These are phyloP conservation scores for Candida tammaniensis DNA, from an alignment of 805 yeast genomes.

Conservation along the genomic window DNA sequence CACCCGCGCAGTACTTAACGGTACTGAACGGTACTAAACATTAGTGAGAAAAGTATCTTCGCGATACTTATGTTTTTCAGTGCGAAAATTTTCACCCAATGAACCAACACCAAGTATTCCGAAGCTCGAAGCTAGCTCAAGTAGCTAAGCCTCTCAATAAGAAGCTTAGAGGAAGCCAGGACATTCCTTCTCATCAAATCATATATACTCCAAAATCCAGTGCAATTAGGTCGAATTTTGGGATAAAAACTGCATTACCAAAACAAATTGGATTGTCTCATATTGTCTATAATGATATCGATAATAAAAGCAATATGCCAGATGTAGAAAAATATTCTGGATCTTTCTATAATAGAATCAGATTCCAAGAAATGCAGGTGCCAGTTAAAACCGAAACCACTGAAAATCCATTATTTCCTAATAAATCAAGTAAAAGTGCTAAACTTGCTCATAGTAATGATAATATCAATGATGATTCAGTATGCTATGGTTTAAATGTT, in stretches of 20 bases:
- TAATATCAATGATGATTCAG: conserved; percentile 19
- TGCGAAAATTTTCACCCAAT: conserved; percentile 10
- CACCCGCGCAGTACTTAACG: too few species aligned
- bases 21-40: too few species aligned
- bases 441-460: conserved; percentile 13
- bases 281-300: conserved; percentile 63
- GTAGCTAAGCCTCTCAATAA: conserved; percentile 41
- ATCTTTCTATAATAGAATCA: conserved; percentile 54
- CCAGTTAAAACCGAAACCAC: conserved; percentile 36
- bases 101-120: conserved; percentile 33
- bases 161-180: conserved; percentile 25
- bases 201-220: conserved; percentile 67
- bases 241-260: conserved; percentile 71
- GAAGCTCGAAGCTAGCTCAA: conserved; percentile 41
- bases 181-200: conserved; percentile 67
- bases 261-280: conserved; percentile 54
- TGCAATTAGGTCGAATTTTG: conserved; percentile 68
- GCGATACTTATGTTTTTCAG: too few species aligned
- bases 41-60: too few species aligned
- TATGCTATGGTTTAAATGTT: conserved; percentile 32
- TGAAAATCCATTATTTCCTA: conserved; percentile 43
- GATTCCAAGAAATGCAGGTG: conserved; percentile 68
- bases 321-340: conserved; percentile 67
- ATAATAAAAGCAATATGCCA: conserved; percentile 64
- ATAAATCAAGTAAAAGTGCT: conserved; percentile 22